Conservation (phyloP, 2,329 filamentous ascomycete species). For the Alternaria conjuncta region DNA sequence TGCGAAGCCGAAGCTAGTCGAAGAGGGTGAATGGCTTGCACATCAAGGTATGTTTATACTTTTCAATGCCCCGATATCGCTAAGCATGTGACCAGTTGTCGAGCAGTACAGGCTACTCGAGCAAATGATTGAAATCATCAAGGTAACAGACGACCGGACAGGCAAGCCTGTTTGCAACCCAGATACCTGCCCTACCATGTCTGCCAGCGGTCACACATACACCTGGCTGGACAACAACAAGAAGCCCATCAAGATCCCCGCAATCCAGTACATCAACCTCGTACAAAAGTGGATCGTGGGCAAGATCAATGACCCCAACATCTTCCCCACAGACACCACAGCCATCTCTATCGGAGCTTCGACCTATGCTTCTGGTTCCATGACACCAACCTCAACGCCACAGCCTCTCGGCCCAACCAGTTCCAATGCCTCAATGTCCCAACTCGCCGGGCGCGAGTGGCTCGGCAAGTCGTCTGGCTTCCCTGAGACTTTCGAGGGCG, state of each 20-base stretch:
- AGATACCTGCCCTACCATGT: slow-evolving; percentile 87
- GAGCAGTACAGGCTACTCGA: slow-evolving; percentile 90
- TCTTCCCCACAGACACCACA: slow-evolving; percentile 87
- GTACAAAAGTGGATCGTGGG: slow-evolving; percentile 98
- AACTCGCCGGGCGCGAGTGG: slow-evolving; percentile 75
- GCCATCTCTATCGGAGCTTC: slow-evolving; percentile 70
- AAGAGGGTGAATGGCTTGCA: slow-evolving; percentile 93
- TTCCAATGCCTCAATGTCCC: slow-evolving; percentile 63
- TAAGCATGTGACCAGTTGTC: slow-evolving; percentile 67
- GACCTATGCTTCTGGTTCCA: slow-evolving; percentile 62
- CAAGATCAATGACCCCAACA: slow-evolving; percentile 87
- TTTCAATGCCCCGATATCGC: slow-evolving; percentile 5
- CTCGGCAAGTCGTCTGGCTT: slow-evolving; percentile 86
- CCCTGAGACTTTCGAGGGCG: slow-evolving; percentile 63
- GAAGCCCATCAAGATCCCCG: slow-evolving; percentile 89
- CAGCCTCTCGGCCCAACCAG: slow-evolving; percentile 55
- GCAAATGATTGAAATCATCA: slow-evolving; percentile 87
- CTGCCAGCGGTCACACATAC: slow-evolving; percentile 91
- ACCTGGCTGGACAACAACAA: slow-evolving; percentile 92
- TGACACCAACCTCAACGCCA: slow-evolving; percentile 52
- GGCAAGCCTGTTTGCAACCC: slow-evolving; percentile 83
- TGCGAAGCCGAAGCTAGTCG: slow-evolving; percentile 89
- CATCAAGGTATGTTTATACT: slow-evolving; percentile 78
- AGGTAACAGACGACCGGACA: slow-evolving; percentile 79
- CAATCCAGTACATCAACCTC: slow-evolving; percentile 90